Evolutionary conservation across 345 rosid species (phyloP).

Genomic region (Eucalyptus guilfoylei): DNA sequence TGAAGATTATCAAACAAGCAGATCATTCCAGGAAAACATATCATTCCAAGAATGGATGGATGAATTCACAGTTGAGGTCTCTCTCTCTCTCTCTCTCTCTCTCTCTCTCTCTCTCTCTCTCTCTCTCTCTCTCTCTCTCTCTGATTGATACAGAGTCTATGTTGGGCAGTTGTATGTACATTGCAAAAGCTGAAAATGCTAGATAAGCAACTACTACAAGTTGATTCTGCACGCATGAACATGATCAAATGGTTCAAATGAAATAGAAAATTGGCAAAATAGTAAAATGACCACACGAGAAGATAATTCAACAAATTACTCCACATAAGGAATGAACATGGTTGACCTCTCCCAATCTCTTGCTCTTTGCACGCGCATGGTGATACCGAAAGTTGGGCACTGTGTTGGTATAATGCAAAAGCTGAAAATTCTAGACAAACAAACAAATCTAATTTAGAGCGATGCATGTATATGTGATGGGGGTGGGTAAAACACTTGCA

Average conservation of each 20-base stretch:
- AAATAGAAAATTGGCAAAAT: not conserved
- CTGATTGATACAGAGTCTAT: no score
- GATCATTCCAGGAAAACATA: no score
- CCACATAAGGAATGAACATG: not conserved
- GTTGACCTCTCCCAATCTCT: not conserved
- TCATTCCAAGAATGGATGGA: no score
- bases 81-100: no score
- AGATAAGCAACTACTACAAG: no score
- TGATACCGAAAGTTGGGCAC: not conserved
- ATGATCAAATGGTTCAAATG: no score
- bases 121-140: no score
- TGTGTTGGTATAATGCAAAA: not conserved
- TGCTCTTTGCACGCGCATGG: accelerated
- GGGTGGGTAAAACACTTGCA: not conserved
- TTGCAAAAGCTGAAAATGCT: no score
- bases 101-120: no score
- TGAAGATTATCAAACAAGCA: no score
- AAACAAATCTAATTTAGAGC: not conserved
- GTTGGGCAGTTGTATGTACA: accelerated
- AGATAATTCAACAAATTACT: not conserved
- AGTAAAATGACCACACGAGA: not conserved
- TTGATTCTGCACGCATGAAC: no score
- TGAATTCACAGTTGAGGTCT: no score
- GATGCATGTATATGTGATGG: not conserved
- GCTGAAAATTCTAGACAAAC: not conserved